Percentiles rank a stretch among this genome's conserved stretches.
Evolutionary conservation across 768 basidiomycete species (phyloP).

Genomic region (Dioszegia hungarica): DNA sequence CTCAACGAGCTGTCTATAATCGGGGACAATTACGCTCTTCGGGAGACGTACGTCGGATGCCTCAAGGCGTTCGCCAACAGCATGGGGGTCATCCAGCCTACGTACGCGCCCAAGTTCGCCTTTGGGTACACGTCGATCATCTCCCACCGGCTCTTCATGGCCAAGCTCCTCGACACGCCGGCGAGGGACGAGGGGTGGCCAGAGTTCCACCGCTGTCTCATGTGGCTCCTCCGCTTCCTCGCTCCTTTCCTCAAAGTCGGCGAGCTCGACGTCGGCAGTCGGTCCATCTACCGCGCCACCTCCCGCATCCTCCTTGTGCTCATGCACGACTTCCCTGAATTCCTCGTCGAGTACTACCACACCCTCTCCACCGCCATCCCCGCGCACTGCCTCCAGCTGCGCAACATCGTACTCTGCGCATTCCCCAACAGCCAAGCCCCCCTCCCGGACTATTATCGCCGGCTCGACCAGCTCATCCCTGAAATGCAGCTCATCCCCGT

Average conservation of each 20-base stretch:
- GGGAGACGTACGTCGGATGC: constrained; percentile 71
- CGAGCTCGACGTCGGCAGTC: constrained; percentile 69
- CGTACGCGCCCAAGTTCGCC: constrained; percentile 94
- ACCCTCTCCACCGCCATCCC: constrained; percentile 91
- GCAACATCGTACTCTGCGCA: constrained; percentile 92
- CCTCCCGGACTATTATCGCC: constrained; percentile 60
- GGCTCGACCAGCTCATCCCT: constrained; percentile 57
- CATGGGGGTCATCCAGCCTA: constrained; percentile 90
- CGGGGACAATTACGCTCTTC: constrained; percentile 64
- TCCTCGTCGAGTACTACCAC: constrained; percentile 94
- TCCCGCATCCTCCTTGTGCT: constrained; percentile 87
- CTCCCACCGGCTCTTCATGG: constrained; percentile 96
- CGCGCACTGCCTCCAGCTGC: constrained; percentile 84
- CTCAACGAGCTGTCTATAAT: constrained; percentile 85
- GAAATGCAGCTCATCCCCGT: constrained; percentile 92
- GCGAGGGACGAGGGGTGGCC: constrained; percentile 95
- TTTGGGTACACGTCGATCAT: constrained; percentile 97
- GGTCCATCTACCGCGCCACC: constrained; percentile 84
- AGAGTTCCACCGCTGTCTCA: constrained; percentile 87
- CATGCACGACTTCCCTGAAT: constrained; percentile 97
- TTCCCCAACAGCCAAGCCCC: constrained; percentile 59
- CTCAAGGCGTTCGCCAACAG: constrained; percentile 86
- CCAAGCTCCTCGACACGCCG: constrained; percentile 71
- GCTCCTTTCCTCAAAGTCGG: constrained; percentile 76
- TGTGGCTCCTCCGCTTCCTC: constrained; percentile 93